phyloP scores from a whole-genome alignment of 768 basidiomycete species.

The Tricholoma matsutake region DNA sequence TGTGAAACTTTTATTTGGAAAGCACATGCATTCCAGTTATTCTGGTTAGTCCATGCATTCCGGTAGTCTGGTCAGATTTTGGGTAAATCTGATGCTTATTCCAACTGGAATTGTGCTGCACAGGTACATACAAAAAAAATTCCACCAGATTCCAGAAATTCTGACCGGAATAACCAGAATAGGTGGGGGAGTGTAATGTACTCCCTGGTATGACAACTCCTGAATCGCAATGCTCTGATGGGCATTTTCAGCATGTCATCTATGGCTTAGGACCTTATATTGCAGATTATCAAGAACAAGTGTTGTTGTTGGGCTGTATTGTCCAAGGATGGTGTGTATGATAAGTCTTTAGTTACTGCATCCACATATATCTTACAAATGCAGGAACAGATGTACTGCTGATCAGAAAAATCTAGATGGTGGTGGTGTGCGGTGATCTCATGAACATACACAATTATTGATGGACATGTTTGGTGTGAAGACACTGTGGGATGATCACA shows the following conservation, averaged over 20 bases:
- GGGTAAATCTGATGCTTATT: too few relatives aligned
- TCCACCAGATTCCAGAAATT: too few relatives aligned
- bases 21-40: too few relatives aligned
- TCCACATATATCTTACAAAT: background rate
- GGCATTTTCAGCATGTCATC: conserved; percentile 23
- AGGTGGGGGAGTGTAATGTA: too few relatives aligned
- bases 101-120: too few relatives aligned
- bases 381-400: background rate
- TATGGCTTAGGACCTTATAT: conserved; percentile 35
- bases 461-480: background rate
- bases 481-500: conserved; percentile 1
- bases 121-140: too few relatives aligned
- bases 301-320: conserved; percentile 25
- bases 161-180: too few relatives aligned
- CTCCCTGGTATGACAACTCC: conserved; percentile 27
- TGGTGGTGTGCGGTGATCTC: background rate
- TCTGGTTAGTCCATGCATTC: too few relatives aligned
- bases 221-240: conserved; percentile 22
- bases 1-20: too few relatives aligned
- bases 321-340: conserved; percentile 31
- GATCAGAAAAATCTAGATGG: conserved; percentile 4
- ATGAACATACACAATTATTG: background rate
- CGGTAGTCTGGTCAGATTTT: too few relatives aligned
- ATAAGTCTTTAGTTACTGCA: conserved; percentile 3
- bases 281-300: conserved; percentile 36